Conservation (phyloP, 345 rosid genomes). For the Trapa incisa region DNA sequence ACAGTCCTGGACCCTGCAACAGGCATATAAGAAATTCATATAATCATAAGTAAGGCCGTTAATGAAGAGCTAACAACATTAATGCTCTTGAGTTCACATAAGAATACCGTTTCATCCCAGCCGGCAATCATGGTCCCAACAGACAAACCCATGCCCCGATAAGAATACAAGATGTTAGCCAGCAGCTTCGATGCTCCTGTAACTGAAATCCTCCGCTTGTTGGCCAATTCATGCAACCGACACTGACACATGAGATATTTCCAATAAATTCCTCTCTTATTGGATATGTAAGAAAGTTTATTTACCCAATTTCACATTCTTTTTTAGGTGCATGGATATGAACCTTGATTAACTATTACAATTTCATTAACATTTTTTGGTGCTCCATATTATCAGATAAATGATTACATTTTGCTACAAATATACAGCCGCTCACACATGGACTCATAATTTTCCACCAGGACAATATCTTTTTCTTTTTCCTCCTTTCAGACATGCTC, state of each 20-base stretch:
- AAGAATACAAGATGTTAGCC: conserved; percentile 94
- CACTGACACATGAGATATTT: conserved; percentile 35
- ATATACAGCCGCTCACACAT: neutral
- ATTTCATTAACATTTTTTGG: no score
- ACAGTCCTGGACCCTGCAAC: conserved; percentile 88
- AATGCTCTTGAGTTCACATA: neutral
- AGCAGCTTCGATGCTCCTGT: conserved; percentile 95
- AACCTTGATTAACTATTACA: neutral
- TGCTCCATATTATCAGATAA: neutral
- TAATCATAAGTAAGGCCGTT: neutral
- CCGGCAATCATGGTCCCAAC: conserved; percentile 99
- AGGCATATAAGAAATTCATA: conserved; percentile 2
- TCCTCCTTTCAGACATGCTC: no score
- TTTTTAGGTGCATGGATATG: neutral
- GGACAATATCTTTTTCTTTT: no score
- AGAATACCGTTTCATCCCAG: conserved; percentile 86
- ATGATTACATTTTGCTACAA: neutral
- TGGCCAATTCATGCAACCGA: conserved; percentile 93
- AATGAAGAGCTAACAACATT: neutral
- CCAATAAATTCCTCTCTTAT: conserved; percentile 5
- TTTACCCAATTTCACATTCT: neutral
- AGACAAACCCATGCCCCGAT: conserved; percentile 97
- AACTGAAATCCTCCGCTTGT: conserved; percentile 95
- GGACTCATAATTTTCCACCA: neutral
- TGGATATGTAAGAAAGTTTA: neutral